Percentiles rank a stretch among this genome's conserved stretches.
Evolutionary conservation across 495 filamentous ascomycete species (phyloP).

Genomic region (Endocarpon pusillum): DNA sequence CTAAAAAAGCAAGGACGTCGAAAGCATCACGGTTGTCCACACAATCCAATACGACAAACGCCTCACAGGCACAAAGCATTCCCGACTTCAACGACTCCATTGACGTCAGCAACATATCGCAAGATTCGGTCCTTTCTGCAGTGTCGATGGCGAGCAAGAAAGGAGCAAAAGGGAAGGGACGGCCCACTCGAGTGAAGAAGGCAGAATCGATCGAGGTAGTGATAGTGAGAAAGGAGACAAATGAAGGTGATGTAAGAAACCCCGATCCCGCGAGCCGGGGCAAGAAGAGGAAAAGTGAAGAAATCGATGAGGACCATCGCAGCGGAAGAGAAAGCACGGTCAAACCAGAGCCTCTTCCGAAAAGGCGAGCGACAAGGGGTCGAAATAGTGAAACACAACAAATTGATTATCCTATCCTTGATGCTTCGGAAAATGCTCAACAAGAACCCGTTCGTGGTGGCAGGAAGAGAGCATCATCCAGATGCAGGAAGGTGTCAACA

Average conservation of each 20-base stretch:
- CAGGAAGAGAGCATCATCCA: slow-evolving; percentile 28
- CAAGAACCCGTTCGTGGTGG: slow-evolving; percentile 5
- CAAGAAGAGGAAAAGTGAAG: slow-evolving; percentile 51
- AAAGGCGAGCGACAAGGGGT: slow-evolving; percentile 44
- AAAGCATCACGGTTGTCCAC: slow-evolving; percentile 56
- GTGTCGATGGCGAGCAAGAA: slow-evolving; percentile 36
- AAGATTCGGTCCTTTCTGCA: slow-evolving; percentile 19
- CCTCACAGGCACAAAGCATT: slow-evolving; percentile 22
- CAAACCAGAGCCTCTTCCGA: slow-evolving; percentile 31
- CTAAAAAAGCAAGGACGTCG: slow-evolving; percentile 43
- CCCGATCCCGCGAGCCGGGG: slow-evolving; percentile 32
- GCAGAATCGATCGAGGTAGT: slow-evolving; percentile 37
- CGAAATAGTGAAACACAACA: slow-evolving; percentile 26
- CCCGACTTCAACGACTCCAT: slow-evolving; percentile 36
- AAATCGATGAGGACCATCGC: slow-evolving; percentile 24
- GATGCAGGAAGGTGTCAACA: slow-evolving; percentile 34
- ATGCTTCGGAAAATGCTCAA: slow-evolving; percentile 11
- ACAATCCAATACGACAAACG: slow-evolving; percentile 44
- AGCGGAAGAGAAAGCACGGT: slow-evolving; percentile 8
- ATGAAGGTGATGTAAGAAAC: slow-evolving; percentile 21
- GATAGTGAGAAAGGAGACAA: slow-evolving; percentile 23
- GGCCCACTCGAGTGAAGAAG: slow-evolving; percentile 34
- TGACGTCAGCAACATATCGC: slow-evolving; percentile 52
- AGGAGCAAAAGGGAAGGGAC: slow-evolving; percentile 22
- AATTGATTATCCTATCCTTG: slow-evolving; percentile 7